A percentile compares a stretch with the other conserved stretches of the same genome.
These are phyloP conservation scores for Orychophragmus violaceus DNA, from an alignment of 345 rosid species.

Conservation along the genomic window DNA sequence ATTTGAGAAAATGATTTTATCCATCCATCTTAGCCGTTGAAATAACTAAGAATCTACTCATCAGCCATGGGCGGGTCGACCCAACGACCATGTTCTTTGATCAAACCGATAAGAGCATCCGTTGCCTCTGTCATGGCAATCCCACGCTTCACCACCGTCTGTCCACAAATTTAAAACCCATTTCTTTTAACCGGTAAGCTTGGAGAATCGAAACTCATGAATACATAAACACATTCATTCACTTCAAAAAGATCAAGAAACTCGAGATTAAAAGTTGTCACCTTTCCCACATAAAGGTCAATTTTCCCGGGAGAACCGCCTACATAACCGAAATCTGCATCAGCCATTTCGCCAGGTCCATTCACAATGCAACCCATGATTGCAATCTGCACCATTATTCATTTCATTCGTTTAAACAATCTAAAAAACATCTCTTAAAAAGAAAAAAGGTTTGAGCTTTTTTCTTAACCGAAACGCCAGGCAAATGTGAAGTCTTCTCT, in stretches of 20 bases:
- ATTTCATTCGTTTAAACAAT: neutral
- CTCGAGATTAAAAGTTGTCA: constrained; percentile 12
- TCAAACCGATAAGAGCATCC: constrained; percentile 78
- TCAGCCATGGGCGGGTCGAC: constrained; percentile 68
- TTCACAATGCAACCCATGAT: constrained; percentile 99
- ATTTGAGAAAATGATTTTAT: neutral
- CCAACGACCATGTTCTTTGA: constrained; percentile 96
- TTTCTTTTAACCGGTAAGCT: neutral
- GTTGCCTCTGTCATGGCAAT: constrained; percentile 86
- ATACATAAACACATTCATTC: neutral
- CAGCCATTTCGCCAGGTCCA: constrained; percentile 99
- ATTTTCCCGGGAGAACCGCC: constrained; percentile 98
- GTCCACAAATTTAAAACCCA: constrained; percentile 11
- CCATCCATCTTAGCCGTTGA: neutral
- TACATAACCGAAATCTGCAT: constrained; percentile 95
- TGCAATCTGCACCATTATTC: constrained; percentile 50
- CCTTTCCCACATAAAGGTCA: constrained; percentile 96
- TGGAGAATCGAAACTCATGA: neutral
- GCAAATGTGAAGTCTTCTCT: constrained; percentile 88
- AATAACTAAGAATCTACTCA: constrained; percentile 10
- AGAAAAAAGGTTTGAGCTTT: neutral
- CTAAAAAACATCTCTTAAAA: neutral
- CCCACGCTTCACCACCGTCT: constrained; percentile 96
- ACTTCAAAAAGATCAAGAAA: neutral
- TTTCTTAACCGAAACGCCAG: constrained; percentile 81